Percentiles rank a stretch among this genome's conserved stretches.
Conservation (phyloP, 352 stramenopile genomes). For the Aphanomyces invadans region DNA sequence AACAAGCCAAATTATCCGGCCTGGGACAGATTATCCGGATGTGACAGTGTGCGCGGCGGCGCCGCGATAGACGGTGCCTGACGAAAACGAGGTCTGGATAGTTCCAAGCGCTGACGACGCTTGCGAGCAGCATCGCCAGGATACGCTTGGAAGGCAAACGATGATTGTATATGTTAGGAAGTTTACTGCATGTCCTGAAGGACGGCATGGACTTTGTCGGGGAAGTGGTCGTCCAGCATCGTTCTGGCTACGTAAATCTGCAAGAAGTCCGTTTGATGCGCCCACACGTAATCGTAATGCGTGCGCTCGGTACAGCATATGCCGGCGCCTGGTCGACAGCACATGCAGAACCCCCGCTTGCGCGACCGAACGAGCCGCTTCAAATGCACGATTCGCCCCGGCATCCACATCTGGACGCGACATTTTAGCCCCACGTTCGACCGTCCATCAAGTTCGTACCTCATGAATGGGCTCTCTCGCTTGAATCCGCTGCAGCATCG, state of each 20-base stretch:
- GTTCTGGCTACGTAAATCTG: slow-evolving; percentile 72
- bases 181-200: slow-evolving; percentile 46
- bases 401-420: slow-evolving; percentile 49
- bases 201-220: slow-evolving; percentile 82
- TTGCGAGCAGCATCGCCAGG: no score
- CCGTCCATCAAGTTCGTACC: slow-evolving; percentile 52
- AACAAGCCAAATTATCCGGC: not conserved
- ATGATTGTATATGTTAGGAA: no score
- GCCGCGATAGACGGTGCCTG: no score
- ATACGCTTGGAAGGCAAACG: no score
- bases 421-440: no score
- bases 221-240: slow-evolving; percentile 85
- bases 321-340: slow-evolving; percentile 62
- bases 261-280: slow-evolving; percentile 47
- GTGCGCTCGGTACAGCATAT: slow-evolving; percentile 78
- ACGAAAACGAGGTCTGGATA: no score
- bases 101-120: no score
- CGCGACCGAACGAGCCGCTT: slow-evolving; percentile 38
- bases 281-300: slow-evolving; percentile 74
- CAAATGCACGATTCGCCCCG: slow-evolving; percentile 66
- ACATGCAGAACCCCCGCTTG: slow-evolving; percentile 64
- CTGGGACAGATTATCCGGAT: not conserved
- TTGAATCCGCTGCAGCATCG: slow-evolving; percentile 79
- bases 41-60: no score
- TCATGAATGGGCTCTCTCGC: slow-evolving; percentile 69